A percentile compares a stretch with the other conserved stretches of the same genome.
These are phyloP conservation scores for Pseudomonodictys pantanalensis DNA, from an alignment of 495 filamentous ascomycete species.

Conservation along the genomic window DNA sequence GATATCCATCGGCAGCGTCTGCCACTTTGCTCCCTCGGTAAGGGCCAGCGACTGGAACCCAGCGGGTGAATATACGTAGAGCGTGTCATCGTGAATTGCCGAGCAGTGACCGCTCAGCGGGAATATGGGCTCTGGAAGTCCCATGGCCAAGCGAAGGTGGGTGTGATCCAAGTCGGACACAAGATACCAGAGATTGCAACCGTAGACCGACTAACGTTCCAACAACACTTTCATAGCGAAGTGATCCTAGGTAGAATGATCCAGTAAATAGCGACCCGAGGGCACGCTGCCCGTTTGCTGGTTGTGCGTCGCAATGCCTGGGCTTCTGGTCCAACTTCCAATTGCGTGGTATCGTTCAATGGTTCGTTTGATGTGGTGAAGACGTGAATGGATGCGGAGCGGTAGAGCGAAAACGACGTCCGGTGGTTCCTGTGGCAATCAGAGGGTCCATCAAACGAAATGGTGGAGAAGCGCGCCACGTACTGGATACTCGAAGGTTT, in stretches of 20 bases:
- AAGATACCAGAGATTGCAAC: slow-evolving; percentile 3
- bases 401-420: too few species aligned
- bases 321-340: too few species aligned
- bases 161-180: background rate
- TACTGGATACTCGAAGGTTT: too few species aligned
- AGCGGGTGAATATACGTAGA: slow-evolving; percentile 76
- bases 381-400: too few species aligned
- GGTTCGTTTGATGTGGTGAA: too few species aligned
- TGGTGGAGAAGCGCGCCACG: slow-evolving; percentile 3
- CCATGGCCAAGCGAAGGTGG: slow-evolving; percentile 10
- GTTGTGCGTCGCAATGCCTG: too few species aligned
- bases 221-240: slow-evolving; percentile 24
- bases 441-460: too few species aligned
- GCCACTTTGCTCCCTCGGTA: slow-evolving; percentile 67
- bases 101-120: slow-evolving; percentile 76
- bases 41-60: slow-evolving; percentile 76
- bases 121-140: slow-evolving; percentile 51
- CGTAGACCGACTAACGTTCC: slow-evolving; percentile 22
- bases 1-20: slow-evolving; percentile 57
- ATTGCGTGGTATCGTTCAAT: too few species aligned
- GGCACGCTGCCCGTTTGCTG: too few species aligned
- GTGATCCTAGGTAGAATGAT: background rate
- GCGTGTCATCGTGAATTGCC: slow-evolving; percentile 72
- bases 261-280: background rate
- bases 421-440: too few species aligned